These are phyloP conservation scores for Colletotrichum sp. DNA, from an alignment of 2,329 filamentous ascomycete species.

Conservation along the genomic window DNA sequence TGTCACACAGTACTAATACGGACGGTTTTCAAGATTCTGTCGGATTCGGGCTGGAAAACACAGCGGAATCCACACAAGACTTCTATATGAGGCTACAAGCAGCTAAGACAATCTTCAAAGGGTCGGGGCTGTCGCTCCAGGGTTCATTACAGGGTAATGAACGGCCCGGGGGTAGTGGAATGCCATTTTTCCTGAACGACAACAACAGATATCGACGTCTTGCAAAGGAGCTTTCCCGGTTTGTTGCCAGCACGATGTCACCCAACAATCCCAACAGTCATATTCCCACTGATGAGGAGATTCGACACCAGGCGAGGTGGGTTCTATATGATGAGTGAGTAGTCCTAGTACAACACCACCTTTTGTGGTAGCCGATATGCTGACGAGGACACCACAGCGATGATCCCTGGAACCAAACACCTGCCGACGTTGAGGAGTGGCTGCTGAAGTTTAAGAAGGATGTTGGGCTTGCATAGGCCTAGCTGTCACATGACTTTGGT, in stretches of 20 bases:
- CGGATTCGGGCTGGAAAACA: neutral
- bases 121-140: neutral
- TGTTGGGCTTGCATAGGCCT: neutral
- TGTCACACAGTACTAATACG: neutral
- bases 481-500: neutral
- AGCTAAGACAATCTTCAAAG: neutral
- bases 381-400: neutral
- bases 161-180: neutral
- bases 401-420: constrained; percentile 21
- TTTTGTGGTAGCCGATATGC: neutral
- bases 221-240: constrained; percentile 23
- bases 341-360: neutral
- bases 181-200: constrained; percentile 25
- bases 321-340: constrained; percentile 34
- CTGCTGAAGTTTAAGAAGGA: constrained; percentile 7
- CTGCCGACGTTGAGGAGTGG: constrained; percentile 15
- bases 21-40: neutral
- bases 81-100: neutral
- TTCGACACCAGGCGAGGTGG: constrained; percentile 35
- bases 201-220: constrained; percentile 28
- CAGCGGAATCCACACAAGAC: neutral
- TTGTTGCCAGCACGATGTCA: constrained; percentile 31
- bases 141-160: neutral
- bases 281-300: constrained; percentile 37
- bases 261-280: constrained; percentile 31